A percentile compares a stretch with the other conserved stretches of the same genome.
These are phyloP conservation scores for Blastomyces gilchristii DNA, from an alignment of 2,329 filamentous ascomycete species.

Conservation along the genomic window DNA sequence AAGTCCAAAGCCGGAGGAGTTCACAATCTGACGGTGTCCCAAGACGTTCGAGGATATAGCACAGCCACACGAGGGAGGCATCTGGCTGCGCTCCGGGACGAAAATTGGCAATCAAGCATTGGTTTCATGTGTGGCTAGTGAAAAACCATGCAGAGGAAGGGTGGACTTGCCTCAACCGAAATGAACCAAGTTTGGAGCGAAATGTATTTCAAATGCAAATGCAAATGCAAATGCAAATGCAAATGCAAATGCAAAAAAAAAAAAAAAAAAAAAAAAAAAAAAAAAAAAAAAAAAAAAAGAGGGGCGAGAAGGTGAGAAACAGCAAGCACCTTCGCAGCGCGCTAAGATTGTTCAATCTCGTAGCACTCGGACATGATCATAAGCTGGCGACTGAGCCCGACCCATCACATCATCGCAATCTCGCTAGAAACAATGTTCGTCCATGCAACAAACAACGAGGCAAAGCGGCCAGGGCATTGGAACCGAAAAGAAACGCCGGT, in stretches of 20 bases:
- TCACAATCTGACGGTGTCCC: too few relatives aligned
- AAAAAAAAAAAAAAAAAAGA: too few relatives aligned
- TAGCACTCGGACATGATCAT: too few relatives aligned
- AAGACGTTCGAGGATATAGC: background rate
- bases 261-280: too few relatives aligned
- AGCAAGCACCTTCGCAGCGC: too few relatives aligned
- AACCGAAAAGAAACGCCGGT: background rate
- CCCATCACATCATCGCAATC: background rate
- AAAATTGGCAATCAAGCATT: background rate
- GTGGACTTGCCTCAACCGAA: background rate
- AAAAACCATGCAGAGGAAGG: background rate
- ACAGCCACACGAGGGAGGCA: slow-evolving; percentile 3
- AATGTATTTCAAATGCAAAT: background rate
- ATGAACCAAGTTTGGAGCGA: background rate
- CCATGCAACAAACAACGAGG: background rate
- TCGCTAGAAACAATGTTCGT: background rate
- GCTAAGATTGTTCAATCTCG: background rate
- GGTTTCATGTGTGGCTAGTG: background rate
- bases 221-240: background rate
- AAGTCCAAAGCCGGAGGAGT: background rate
- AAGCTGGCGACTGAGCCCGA: too few relatives aligned
- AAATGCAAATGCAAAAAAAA: background rate
- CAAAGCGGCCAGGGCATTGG: background rate
- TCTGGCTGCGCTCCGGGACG: background rate
- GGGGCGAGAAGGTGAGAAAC: too few relatives aligned